phyloP scores from a whole-genome alignment of 1,139 yeast species.

The Pichia sp. region DNA sequence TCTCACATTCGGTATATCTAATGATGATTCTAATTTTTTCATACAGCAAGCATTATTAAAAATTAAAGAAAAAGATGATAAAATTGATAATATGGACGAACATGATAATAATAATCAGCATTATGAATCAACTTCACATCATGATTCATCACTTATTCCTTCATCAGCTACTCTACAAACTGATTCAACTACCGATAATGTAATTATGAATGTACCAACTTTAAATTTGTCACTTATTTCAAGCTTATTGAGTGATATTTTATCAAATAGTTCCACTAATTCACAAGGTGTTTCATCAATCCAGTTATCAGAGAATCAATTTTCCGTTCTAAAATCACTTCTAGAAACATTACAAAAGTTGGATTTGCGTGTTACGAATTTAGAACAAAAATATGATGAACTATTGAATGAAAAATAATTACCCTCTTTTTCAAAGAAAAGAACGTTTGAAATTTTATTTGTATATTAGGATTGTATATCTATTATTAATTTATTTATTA shows the following conservation, averaged over 20 bases:
- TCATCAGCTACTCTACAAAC: not conserved
- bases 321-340: constrained; percentile 1
- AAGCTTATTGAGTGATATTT: constrained; percentile 5
- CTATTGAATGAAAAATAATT: not conserved
- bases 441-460: too few relatives aligned
- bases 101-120: not conserved
- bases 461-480: not conserved
- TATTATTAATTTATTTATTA: too few relatives aligned
- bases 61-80: not conserved
- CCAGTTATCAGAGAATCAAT: constrained; percentile 6
- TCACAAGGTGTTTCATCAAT: not conserved
- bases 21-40: constrained; percentile 9
- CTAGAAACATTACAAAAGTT: constrained; percentile 7
- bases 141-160: not conserved
- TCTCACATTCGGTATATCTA: too few relatives aligned
- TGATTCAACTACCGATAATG: not conserved
- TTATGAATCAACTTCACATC: not conserved
- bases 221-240: constrained; percentile 7
- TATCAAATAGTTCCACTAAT: constrained; percentile 3
- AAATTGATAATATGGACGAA: not conserved
- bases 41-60: constrained; percentile 4
- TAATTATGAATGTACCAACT: constrained; percentile 1
- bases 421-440: too few relatives aligned
- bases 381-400: not conserved
- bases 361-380: constrained; percentile 1